Evolutionary conservation across 345 rosid species (phyloP).

Genomic region (Carallia pectinifolia): DNA sequence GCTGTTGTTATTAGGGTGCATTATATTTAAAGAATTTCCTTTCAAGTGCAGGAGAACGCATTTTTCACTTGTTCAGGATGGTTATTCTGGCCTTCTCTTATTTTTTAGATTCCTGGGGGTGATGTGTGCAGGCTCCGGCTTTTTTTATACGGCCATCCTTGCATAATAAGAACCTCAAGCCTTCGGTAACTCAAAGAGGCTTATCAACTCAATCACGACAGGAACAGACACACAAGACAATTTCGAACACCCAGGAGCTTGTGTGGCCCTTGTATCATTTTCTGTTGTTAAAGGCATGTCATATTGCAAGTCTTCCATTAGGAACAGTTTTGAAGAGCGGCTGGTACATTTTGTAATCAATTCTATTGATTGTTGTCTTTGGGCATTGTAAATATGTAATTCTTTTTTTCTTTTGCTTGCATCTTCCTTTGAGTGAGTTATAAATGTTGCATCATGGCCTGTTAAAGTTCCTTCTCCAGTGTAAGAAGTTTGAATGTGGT

Average conservation of each 20-base stretch:
- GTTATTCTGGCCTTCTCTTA: neutral
- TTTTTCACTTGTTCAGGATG: slow-evolving; percentile 4
- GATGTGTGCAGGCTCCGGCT: slow-evolving; percentile 12
- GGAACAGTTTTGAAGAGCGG: slow-evolving; percentile 4
- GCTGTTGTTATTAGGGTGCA: slow-evolving; percentile 9
- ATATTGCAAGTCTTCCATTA: neutral
- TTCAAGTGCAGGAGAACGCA: neutral
- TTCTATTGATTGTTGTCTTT: neutral
- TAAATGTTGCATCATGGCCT: neutral
- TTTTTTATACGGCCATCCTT: slow-evolving; percentile 19
- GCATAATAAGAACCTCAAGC: slow-evolving; percentile 9
- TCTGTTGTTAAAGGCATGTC: neutral
- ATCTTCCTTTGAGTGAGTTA: neutral
- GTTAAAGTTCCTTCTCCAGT: neutral
- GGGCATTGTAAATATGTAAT: slow-evolving; percentile 14
- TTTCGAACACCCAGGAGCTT: too few relatives aligned
- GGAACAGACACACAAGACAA: neutral
- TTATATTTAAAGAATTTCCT: neutral
- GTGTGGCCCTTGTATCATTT: neutral
- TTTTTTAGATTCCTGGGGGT: neutral
- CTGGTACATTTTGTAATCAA: neutral
- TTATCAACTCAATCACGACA: slow-evolving; percentile 2
- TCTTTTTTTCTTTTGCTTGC: neutral
- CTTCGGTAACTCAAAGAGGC: neutral
- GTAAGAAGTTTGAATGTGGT: neutral